Conservation (phyloP, 768 basidiomycete genomes). For the Suillus decipiens region DNA sequence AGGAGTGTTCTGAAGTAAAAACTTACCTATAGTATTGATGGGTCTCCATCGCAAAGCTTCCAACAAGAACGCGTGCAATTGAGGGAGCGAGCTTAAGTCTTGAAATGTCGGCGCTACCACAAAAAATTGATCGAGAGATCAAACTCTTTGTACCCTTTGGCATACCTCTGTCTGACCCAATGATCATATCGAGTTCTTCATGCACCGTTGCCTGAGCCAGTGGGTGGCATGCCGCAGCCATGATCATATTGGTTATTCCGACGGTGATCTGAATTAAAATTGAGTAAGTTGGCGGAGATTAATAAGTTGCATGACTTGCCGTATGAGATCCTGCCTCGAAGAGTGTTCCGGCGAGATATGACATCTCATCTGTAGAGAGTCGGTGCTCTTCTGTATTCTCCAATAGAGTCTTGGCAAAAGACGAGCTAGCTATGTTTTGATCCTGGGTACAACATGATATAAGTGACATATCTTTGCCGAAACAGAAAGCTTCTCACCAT, state of each 20-base stretch:
- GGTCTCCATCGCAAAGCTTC: constrained; percentile 1
- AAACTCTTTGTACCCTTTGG: neutral
- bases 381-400: neutral
- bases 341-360: neutral
- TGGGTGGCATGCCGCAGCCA: neutral
- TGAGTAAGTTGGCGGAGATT: neutral
- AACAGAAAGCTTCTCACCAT: neutral
- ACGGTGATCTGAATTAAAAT: neutral
- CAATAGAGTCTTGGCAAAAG: neutral
- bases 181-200: neutral
- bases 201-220: neutral
- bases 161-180: neutral
- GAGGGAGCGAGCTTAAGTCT: neutral
- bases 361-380: neutral
- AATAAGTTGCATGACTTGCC: neutral
- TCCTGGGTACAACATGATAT: neutral
- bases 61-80: neutral
- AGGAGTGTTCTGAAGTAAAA: neutral
- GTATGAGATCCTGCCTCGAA: neutral
- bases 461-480: neutral
- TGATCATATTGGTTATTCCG: neutral
- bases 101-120: neutral
- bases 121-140: neutral
- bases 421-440: neutral
- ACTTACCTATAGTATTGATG: neutral